Evolutionary conservation across 148 eudicot species (phyloP).

Genomic region (Amaranthus palmeri): DNA sequence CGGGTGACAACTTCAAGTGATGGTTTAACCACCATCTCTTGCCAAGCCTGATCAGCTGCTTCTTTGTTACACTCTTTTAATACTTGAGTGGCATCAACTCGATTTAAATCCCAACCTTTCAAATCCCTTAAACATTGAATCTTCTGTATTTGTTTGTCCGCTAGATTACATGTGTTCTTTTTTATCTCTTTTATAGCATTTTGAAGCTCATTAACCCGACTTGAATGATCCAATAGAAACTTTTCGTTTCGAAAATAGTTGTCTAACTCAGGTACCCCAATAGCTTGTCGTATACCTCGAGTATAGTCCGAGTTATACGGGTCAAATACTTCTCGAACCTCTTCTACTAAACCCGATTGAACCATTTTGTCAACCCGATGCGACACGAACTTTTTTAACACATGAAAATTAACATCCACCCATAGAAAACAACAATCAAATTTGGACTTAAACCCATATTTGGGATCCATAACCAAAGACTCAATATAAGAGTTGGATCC

Average conservation of each 20-base stretch:
- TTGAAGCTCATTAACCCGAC: constrained; percentile 26
- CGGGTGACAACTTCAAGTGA: constrained; percentile 28
- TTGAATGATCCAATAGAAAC: constrained; percentile 10
- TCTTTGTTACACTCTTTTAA: constrained; percentile 30
- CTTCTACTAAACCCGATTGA: constrained; percentile 51
- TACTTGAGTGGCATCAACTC: constrained; percentile 57
- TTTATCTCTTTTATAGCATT: constrained; percentile 41
- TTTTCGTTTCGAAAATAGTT: constrained; percentile 35
- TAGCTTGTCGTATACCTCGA: constrained; percentile 59
- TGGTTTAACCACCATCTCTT: constrained; percentile 36
- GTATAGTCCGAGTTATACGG: constrained; percentile 40
- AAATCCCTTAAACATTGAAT: constrained; percentile 36
- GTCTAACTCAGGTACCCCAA: constrained; percentile 69
- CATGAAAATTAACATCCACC: constrained; percentile 55
- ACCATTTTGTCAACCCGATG: constrained; percentile 64
- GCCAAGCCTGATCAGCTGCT: constrained; percentile 48
- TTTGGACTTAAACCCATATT: constrained; percentile 29
- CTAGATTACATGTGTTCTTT: constrained; percentile 43
- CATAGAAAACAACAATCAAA: constrained; percentile 73
- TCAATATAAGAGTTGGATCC: constrained; percentile 73
- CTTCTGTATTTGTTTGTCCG: constrained; percentile 46
- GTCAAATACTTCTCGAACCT: constrained; percentile 39
- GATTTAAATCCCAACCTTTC: constrained; percentile 60
- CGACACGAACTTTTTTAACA: constrained; percentile 39
- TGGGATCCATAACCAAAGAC: constrained; percentile 31